A percentile compares a stretch with the other conserved stretches of the same genome.
Evolutionary conservation across 2,329 filamentous ascomycete genomes (phyloP).

Genomic region (Colletotrichum magnum): DNA sequence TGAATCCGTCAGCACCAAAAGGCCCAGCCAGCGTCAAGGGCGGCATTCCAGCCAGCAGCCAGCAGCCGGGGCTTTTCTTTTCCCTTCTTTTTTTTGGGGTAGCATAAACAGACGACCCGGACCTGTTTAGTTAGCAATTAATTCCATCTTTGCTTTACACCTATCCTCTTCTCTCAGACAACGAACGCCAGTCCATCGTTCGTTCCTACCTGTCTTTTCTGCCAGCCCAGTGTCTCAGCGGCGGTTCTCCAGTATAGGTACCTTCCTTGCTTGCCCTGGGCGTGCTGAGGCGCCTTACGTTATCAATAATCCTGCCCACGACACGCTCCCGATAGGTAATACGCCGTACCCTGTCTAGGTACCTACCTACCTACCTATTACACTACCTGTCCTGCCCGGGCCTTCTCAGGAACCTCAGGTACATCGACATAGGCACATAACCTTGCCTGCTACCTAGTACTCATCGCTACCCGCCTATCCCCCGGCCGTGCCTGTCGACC

Average conservation of each 20-base stretch:
- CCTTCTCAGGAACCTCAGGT: too few species aligned
- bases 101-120: not conserved
- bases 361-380: too few species aligned
- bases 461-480: not conserved
- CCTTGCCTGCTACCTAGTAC: not conserved
- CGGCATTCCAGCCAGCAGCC: slow-evolving; percentile 18
- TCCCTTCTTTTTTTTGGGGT: slow-evolving; percentile 9
- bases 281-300: too few species aligned
- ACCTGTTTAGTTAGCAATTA: not conserved
- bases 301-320: too few species aligned
- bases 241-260: not conserved
- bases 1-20: slow-evolving; percentile 25
- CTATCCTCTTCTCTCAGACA: slow-evolving; percentile 9
- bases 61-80: not conserved
- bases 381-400: too few species aligned
- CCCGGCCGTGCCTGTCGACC: slow-evolving; percentile 5
- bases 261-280: not conserved
- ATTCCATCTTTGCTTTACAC: not conserved
- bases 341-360: too few species aligned
- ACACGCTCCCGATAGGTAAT: too few species aligned
- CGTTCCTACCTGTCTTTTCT: slow-evolving; percentile 8
- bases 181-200: slow-evolving; percentile 2
- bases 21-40: not conserved
- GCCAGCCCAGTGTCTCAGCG: not conserved
- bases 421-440: not conserved